Percentiles rank a stretch among this genome's conserved stretches.
These are phyloP conservation scores for Fonsecaea monophora DNA, from an alignment of 2,329 filamentous ascomycete species.

Conservation along the genomic window DNA sequence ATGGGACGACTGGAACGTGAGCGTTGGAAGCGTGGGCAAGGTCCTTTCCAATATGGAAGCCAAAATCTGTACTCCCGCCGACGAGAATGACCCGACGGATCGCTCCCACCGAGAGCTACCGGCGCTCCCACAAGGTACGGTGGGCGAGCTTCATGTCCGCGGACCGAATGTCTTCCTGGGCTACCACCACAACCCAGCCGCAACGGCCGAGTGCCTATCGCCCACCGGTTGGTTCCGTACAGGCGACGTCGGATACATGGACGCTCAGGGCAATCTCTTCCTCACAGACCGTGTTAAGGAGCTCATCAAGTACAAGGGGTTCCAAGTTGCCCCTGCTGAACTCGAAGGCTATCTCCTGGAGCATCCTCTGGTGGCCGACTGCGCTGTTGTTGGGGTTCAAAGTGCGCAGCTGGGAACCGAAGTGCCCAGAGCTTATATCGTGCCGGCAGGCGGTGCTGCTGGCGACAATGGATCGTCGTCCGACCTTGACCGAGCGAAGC, in stretches of 20 bases:
- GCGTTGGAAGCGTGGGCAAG: constrained; percentile 43
- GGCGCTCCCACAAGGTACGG: too few species aligned
- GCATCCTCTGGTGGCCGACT: constrained; percentile 62
- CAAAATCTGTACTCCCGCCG: constrained; percentile 45
- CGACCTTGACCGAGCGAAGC: too few species aligned
- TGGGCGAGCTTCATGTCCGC: constrained; percentile 77
- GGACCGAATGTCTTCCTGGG: constrained; percentile 66
- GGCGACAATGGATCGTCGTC: too few species aligned
- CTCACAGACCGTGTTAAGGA: constrained; percentile 83
- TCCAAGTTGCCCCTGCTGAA: constrained; percentile 73
- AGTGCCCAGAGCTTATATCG: constrained; percentile 71
- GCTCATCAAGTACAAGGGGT: constrained; percentile 71
- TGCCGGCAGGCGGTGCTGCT: constrained; percentile 50
- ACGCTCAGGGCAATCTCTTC: constrained; percentile 79
- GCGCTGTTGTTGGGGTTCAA: constrained; percentile 68
- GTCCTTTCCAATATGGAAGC: too few species aligned
- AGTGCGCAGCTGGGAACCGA: constrained; percentile 56
- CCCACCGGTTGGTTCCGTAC: constrained; percentile 85
- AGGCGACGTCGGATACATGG: constrained; percentile 81
- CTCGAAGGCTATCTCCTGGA: constrained; percentile 63
- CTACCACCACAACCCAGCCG: constrained; percentile 59
- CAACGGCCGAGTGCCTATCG: constrained; percentile 57
- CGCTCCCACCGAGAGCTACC: too few species aligned
- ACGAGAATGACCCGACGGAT: constrained; percentile 44
- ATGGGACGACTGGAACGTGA: constrained; percentile 73